A percentile compares a stretch with the other conserved stretches of the same genome.
Evolutionary conservation across 768 basidiomycete genomes (phyloP).

Genomic region (Termitomyces sp.): DNA sequence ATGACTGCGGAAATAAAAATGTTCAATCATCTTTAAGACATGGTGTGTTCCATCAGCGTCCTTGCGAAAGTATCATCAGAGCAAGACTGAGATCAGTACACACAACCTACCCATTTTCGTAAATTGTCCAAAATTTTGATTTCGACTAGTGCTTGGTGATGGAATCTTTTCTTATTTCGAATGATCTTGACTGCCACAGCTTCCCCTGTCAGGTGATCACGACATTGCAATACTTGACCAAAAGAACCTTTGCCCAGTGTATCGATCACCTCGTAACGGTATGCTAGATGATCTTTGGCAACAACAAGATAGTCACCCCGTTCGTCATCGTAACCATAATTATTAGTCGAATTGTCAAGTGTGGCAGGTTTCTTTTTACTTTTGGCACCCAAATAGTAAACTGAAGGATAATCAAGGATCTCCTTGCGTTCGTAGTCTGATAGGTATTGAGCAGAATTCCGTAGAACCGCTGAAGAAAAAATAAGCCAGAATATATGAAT

Average conservation of each 20-base stretch:
- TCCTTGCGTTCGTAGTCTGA: constrained; percentile 90
- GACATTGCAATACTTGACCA: constrained; percentile 92
- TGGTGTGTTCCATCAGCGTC: constrained; percentile 96
- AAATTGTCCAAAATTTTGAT: constrained; percentile 97
- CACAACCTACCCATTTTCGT: constrained; percentile 81
- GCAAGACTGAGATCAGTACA: constrained; percentile 3
- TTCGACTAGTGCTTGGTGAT: constrained; percentile 97
- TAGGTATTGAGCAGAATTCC: constrained; percentile 62
- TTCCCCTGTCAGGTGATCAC: constrained; percentile 91
- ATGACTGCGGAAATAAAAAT: constrained; percentile 97
- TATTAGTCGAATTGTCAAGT: constrained; percentile 69
- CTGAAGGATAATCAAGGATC: constrained; percentile 77
- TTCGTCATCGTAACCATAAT: constrained; percentile 96
- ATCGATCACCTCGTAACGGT: constrained; percentile 92
- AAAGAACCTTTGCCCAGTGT: constrained; percentile 98
- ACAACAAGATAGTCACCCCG: constrained; percentile 95
- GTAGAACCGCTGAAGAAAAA: constrained; percentile 49
- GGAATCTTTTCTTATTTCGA: constrained; percentile 98
- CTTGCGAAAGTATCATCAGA: constrained; percentile 32
- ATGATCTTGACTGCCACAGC: constrained; percentile 99
- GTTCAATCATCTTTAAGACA: constrained; percentile 97
- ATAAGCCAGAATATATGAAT: constrained; percentile 3
- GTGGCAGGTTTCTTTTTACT: constrained; percentile 83
- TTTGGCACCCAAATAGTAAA: constrained; percentile 77
- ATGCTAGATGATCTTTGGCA: constrained; percentile 87